These are phyloP conservation scores for Kingdonia uniflora DNA, from an alignment of 164 flowering plant genomes.

Conservation along the genomic window DNA sequence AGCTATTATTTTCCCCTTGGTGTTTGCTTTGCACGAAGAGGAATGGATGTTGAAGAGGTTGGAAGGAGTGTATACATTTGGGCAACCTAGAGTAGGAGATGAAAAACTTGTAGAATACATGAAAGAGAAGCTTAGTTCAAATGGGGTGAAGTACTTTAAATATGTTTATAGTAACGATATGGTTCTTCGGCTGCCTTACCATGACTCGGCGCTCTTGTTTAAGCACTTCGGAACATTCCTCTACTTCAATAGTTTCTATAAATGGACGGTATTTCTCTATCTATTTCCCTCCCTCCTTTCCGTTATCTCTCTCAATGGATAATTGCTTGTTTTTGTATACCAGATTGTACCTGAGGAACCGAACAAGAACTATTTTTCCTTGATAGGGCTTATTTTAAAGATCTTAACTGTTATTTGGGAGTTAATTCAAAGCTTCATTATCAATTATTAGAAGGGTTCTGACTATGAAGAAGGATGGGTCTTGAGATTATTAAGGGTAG, in stretches of 20 bases:
- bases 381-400: constrained; percentile 33
- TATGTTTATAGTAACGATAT: constrained; percentile 69
- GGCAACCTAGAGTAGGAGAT: constrained; percentile 86
- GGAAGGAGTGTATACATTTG: constrained; percentile 74
- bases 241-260: constrained; percentile 54
- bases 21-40: constrained; percentile 49
- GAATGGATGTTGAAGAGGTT: constrained; percentile 36
- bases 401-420: constrained; percentile 51
- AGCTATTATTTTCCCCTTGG: constrained; percentile 47
- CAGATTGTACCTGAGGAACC: constrained; percentile 52
- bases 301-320: background rate
- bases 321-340: background rate
- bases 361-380: constrained; percentile 66
- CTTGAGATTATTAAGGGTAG: constrained; percentile 25
- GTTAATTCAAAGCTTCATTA: constrained; percentile 38
- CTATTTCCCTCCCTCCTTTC: too few species aligned
- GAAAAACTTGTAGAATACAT: constrained; percentile 43
- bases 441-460: constrained; percentile 26
- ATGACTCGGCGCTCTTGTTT: constrained; percentile 36
- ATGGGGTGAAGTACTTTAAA: constrained; percentile 41
- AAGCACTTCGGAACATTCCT: constrained; percentile 68
- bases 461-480: constrained; percentile 52
- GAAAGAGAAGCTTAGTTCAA: constrained; percentile 25
- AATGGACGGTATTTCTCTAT: constrained; percentile 40
- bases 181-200: constrained; percentile 73